phyloP scores from a whole-genome alignment of 2,329 filamentous ascomycete species.

The Ascochyta fabae region DNA sequence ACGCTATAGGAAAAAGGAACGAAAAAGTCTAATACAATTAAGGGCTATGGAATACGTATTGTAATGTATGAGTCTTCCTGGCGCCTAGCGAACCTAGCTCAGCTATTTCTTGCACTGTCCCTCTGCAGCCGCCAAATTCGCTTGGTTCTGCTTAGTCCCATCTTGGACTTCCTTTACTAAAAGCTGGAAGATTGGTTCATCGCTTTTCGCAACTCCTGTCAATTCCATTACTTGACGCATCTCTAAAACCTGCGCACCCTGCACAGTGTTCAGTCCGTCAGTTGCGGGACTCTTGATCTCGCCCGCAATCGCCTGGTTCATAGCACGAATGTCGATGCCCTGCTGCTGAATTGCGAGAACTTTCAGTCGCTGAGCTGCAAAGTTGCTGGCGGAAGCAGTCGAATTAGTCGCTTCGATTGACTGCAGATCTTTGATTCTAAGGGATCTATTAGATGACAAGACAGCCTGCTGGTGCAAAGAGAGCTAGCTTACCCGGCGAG shows the following conservation, averaged over 20 bases:
- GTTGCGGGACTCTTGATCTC: slow-evolving; percentile 6
- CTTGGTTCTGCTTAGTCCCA: neutral
- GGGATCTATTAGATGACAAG: neutral
- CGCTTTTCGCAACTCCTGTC: neutral
- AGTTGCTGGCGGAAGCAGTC: neutral
- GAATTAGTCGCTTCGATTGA: neutral
- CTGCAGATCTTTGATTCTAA: neutral
- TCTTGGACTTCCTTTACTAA: neutral
- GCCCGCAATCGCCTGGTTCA: slow-evolving; percentile 14
- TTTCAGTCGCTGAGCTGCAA: neutral
- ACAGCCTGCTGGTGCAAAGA: neutral
- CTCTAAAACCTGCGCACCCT: neutral
- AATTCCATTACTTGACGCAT: neutral
- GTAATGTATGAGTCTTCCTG: too few species aligned
- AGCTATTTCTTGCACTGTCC: neutral
- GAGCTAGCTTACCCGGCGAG: neutral
- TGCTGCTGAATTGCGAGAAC: slow-evolving; percentile 15
- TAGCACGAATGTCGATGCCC: slow-evolving; percentile 11
- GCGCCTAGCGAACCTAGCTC: too few species aligned
- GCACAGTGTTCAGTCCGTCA: neutral
- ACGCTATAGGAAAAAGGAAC: too few species aligned
- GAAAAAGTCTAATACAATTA: too few species aligned
- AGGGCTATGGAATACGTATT: too few species aligned
- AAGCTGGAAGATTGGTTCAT: neutral
- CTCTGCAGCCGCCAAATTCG: neutral